A percentile compares a stretch with the other conserved stretches of the same genome.
Evolutionary conservation across 768 basidiomycete species (phyloP).

Genomic region (Hemileccinum impolitum): DNA sequence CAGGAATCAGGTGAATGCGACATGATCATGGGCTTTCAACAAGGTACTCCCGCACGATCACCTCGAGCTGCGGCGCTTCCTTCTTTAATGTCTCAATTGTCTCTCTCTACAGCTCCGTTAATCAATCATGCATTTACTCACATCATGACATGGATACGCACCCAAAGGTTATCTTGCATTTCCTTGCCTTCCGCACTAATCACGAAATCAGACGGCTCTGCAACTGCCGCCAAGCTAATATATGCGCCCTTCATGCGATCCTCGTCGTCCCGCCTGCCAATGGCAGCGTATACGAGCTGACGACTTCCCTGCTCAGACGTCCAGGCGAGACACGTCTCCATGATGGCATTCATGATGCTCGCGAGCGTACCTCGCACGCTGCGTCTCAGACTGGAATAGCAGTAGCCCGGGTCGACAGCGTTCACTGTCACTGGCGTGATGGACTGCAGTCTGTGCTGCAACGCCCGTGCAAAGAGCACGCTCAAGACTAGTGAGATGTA

Average conservation of each 20-base stretch:
- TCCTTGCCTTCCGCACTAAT: conserved; percentile 27
- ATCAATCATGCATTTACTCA: background rate
- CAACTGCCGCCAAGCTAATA: conserved; percentile 8
- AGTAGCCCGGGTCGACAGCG: conserved; percentile 31
- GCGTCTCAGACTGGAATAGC: conserved; percentile 25
- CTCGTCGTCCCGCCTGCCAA: conserved; percentile 23
- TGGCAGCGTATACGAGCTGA: conserved; percentile 31
- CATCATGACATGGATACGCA: conserved; percentile 11
- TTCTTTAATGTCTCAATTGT: conserved; percentile 18
- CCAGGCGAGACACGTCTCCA: conserved; percentile 13
- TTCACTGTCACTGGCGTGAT: conserved; percentile 22
- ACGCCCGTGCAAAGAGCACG: conserved; percentile 29
- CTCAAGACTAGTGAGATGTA: conserved; percentile 23
- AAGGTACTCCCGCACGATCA: conserved; percentile 14
- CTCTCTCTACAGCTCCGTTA: conserved; percentile 13
- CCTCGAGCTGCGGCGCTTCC: conserved; percentile 9
- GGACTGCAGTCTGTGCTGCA: conserved; percentile 21
- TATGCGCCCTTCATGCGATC: conserved; percentile 21
- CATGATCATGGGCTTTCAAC: background rate
- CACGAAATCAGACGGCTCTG: conserved; percentile 33
- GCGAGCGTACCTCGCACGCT: background rate
- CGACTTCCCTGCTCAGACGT: conserved; percentile 34
- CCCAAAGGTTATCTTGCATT: conserved; percentile 35
- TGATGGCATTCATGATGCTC: background rate
- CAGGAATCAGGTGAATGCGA: no score